Base-by-base conservation (phyloP, 2,329 filamentous ascomycete species). In the Talaromyces albobiverticillius region DNA sequence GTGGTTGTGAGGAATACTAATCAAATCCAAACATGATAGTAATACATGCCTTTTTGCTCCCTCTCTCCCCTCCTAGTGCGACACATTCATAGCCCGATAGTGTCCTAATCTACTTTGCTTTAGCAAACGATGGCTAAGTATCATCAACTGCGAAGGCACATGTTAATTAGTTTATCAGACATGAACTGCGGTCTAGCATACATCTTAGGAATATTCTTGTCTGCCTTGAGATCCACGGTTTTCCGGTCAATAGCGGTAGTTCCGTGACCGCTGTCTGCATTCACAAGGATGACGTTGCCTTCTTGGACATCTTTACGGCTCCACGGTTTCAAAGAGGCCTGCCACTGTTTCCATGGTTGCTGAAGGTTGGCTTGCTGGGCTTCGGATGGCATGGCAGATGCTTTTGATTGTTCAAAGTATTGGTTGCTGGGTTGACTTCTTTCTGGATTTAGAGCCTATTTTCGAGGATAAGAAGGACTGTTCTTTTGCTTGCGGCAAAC, bases 321-420 rank as follows among this genome's bases (percentile, higher is more conserved):
- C 46, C 26, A 22, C 16, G 46, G 46, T 22, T 48, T 48, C 16
- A 48, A 32, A 13, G 46, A 48, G n/a, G 26, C 18, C 13, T 48
- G 46, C 46, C 46, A 48, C 29, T 48, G 31, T 36, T 48, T 48
- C 46, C 46, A 48, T 14, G 46, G 46, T 29, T 48, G 46, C 20
- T 36, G n/a, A 36, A 48, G 46, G 3, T 36, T 48, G 18, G 29
- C 32, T 29, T 48, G 46, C 11, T 48, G 26, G 14, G 46, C 31
- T 32, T 48, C 46, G 18, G 18, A 22, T 38, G 46, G 46, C 46
- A 48, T 48, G n/a, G 16, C 34, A 18, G 16, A n/a, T 16, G 14
- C 31, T 38, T 4, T 48, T n/a, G n/a, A n/a, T n/a, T n/a, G n/a
- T n/a, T n/a, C n/a, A n/a, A n/a, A n/a, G n/a, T n/a, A n/a, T n/a